phyloP scores from a whole-genome alignment of 2,329 filamentous ascomycete genomes.

The Talaromyces marneffei region DNA sequence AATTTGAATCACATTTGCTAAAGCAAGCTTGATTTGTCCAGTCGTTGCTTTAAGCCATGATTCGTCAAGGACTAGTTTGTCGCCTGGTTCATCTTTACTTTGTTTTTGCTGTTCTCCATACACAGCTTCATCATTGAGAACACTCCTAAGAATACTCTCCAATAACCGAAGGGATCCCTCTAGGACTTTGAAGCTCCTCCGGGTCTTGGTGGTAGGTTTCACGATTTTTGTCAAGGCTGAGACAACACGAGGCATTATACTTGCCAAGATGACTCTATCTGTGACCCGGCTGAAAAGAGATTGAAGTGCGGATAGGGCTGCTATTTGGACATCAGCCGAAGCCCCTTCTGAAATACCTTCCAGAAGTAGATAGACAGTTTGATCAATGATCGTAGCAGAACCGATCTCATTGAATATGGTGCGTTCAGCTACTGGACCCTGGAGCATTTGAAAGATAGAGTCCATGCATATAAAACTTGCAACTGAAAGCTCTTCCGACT shows the following conservation, averaged over 20 bases:
- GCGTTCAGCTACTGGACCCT: slow-evolving; percentile 41
- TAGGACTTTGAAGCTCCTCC: slow-evolving; percentile 59
- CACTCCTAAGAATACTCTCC: slow-evolving; percentile 38
- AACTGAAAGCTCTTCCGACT: slow-evolving; percentile 66
- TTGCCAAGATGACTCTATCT: slow-evolving; percentile 70
- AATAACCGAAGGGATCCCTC: slow-evolving; percentile 57
- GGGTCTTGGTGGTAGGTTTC: slow-evolving; percentile 59
- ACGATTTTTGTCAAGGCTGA: slow-evolving; percentile 73
- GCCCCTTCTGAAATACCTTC: slow-evolving; percentile 62
- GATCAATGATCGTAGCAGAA: slow-evolving; percentile 71
- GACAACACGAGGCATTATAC: slow-evolving; percentile 80
- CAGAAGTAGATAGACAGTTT: slow-evolving; percentile 73
- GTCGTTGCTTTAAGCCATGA: slow-evolving; percentile 77
- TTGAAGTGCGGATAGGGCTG: slow-evolving; percentile 61
- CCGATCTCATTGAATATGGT: slow-evolving; percentile 47
- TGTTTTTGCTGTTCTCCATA: slow-evolving; percentile 18
- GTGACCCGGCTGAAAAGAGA: slow-evolving; percentile 59
- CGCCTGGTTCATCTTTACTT: slow-evolving; percentile 24
- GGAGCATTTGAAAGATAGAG: slow-evolving; percentile 58
- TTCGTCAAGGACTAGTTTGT: slow-evolving; percentile 38
- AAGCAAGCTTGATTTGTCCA: slow-evolving; percentile 73
- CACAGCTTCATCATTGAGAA: slow-evolving; percentile 43
- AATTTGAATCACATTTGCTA: slow-evolving; percentile 70
- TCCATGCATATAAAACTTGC: slow-evolving; percentile 66
- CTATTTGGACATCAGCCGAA: slow-evolving; percentile 63